Conservation (phyloP, 2,329 filamentous ascomycete species). For the Pseudogymnoascus sp. region DNA sequence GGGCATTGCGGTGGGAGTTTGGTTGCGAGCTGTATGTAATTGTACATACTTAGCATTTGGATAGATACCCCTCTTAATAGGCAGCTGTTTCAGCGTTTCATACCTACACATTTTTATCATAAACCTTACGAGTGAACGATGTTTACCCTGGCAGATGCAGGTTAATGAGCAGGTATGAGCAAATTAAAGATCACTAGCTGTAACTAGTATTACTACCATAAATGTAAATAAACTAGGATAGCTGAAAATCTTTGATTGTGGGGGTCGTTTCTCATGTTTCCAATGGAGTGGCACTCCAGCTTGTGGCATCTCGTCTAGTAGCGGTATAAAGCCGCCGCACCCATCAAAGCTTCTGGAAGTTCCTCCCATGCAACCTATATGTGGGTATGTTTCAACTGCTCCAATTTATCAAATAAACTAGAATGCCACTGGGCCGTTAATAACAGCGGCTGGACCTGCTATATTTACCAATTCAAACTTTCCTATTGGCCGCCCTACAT, state of each 20-base stretch:
- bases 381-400: neutral
- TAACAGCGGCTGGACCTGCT: neutral
- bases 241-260: no score
- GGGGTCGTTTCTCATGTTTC: no score
- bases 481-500: neutral
- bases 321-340: neutral
- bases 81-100: neutral
- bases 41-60: neutral
- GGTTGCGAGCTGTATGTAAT: neutral
- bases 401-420: neutral
- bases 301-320: neutral
- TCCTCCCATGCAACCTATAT: neutral
- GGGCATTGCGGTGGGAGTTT: neutral
- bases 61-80: slow-evolving; percentile 4
- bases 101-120: neutral
- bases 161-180: neutral
- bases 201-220: no score
- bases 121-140: neutral
- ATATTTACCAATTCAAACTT: neutral
- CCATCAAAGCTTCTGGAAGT: neutral
- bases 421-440: neutral
- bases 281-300: neutral
- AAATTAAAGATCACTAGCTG: no score
- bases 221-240: no score
- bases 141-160: neutral